Conservation (phyloP, 2,329 filamentous ascomycete species). For the Fusarium staphyleae region DNA sequence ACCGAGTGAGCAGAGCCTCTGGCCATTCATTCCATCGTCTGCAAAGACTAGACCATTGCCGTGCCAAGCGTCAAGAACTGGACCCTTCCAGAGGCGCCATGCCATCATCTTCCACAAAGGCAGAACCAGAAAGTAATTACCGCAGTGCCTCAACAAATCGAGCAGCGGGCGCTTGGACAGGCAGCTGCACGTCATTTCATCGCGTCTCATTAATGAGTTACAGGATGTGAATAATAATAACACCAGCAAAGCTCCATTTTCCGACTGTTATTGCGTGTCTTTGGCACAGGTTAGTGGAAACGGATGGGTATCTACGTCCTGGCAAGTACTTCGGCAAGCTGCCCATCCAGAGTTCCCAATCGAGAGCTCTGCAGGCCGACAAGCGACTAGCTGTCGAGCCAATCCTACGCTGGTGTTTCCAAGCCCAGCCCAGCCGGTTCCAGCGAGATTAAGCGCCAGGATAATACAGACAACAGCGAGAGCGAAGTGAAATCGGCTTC, state of each 20-base stretch:
- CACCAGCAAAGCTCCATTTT: constrained; percentile 27
- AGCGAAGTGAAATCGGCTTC: too few species aligned
- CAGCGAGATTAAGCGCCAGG: constrained; percentile 38
- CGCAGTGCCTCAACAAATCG: constrained; percentile 23
- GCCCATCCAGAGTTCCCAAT: constrained; percentile 34
- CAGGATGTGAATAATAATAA: constrained; percentile 18
- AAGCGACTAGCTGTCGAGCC: constrained; percentile 34
- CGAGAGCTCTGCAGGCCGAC: constrained; percentile 36
- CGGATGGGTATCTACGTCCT: constrained; percentile 12
- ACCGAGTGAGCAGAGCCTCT: constrained; percentile 31
- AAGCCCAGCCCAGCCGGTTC: constrained; percentile 31
- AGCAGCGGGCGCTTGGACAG: constrained; percentile 24
- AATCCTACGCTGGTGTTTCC: constrained; percentile 37
- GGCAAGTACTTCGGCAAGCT: too few species aligned
- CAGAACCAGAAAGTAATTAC: constrained; percentile 26
- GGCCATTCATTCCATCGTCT: constrained; percentile 17
- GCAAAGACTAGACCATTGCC: constrained; percentile 9
- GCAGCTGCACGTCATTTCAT: constrained; percentile 28
- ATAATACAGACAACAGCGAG: constrained; percentile 12
- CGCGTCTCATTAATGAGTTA: constrained; percentile 7
- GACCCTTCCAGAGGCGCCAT: constrained; percentile 18
- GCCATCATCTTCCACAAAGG: constrained; percentile 15
- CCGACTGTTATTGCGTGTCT: constrained; percentile 18
- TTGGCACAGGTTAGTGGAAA: constrained; percentile 24
- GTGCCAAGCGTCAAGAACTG: constrained; percentile 21